A percentile compares a stretch with the other conserved stretches of the same genome.
Evolutionary conservation across 768 basidiomycete species (phyloP).

Genomic region (Terana coerulea): DNA sequence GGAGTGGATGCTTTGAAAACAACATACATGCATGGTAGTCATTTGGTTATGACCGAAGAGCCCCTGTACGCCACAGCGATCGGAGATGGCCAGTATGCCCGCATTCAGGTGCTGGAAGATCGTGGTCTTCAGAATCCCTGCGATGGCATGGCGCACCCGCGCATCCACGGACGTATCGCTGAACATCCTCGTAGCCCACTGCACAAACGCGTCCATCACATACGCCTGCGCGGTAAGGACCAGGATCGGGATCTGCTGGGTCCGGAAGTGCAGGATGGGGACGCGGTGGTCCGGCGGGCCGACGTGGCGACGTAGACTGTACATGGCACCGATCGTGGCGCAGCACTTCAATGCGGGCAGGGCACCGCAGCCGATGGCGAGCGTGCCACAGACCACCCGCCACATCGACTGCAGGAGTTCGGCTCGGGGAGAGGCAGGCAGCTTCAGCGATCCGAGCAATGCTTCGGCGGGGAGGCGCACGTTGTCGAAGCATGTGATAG

Average conservation of each 20-base stretch:
- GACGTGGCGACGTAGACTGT: slow-evolving; percentile 52
- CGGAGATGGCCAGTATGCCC: slow-evolving; percentile 50
- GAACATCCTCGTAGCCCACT: slow-evolving; percentile 38
- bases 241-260: slow-evolving; percentile 59
- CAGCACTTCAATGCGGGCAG: slow-evolving; percentile 49
- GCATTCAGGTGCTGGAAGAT: slow-evolving; percentile 51
- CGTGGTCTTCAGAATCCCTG: slow-evolving; percentile 53
- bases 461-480: slow-evolving; percentile 27
- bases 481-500: slow-evolving; percentile 29
- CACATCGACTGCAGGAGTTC: slow-evolving; percentile 19
- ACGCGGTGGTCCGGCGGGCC: slow-evolving; percentile 41
- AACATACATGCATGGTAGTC: slow-evolving; percentile 2
- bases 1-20: not conserved
- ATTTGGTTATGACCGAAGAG: slow-evolving; percentile 63
- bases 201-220: slow-evolving; percentile 43
- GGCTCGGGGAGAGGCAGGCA: slow-evolving; percentile 7
- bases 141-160: slow-evolving; percentile 52
- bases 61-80: slow-evolving; percentile 65
- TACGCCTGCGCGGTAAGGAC: slow-evolving; percentile 48
- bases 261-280: slow-evolving; percentile 60
- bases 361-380: slow-evolving; percentile 18
- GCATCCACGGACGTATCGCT: slow-evolving; percentile 37
- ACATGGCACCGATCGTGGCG: slow-evolving; percentile 55
- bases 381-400: slow-evolving; percentile 22
- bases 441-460: slow-evolving; percentile 19